Percentiles rank a stretch among this genome's conserved stretches.
Conservation (phyloP, 225 moss, liverwort and hornwort species). For the Thuidium tamariscinum region DNA sequence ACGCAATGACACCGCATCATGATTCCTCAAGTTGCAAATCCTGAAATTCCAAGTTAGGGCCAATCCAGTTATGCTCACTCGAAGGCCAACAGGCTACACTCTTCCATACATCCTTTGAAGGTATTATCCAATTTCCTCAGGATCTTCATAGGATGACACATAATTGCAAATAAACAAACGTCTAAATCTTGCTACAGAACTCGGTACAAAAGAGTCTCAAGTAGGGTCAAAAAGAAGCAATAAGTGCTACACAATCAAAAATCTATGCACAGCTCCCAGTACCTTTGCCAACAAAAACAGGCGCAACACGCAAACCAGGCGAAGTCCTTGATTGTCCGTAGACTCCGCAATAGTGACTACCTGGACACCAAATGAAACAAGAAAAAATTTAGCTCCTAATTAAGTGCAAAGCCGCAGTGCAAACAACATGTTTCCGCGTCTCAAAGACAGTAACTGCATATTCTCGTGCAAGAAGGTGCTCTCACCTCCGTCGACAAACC, state of each 20-base stretch:
- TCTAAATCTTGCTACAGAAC: neutral
- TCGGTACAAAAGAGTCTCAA: neutral
- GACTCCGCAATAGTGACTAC: neutral
- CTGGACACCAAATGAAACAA: neutral
- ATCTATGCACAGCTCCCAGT: neutral
- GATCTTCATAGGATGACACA: neutral
- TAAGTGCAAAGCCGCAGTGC: neutral
- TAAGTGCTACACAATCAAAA: neutral
- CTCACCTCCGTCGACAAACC: neutral
- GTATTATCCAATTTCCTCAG: neutral
- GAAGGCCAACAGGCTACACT: neutral
- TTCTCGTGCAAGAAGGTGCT: too few species aligned
- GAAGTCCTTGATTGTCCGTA: neutral
- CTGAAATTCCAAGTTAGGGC: neutral
- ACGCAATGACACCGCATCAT: neutral
- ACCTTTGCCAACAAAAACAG: neutral
- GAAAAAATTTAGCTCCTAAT: neutral
- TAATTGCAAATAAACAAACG: neutral
- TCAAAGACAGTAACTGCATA: neutral
- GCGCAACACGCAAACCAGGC: neutral
- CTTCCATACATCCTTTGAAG: neutral
- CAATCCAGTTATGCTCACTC: neutral
- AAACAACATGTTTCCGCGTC: neutral
- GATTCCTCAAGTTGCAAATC: neutral
- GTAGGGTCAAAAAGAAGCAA: neutral